phyloP scores from a whole-genome alignment of 2,329 filamentous ascomycete species.

The Purpureocillium lavendulum region DNA sequence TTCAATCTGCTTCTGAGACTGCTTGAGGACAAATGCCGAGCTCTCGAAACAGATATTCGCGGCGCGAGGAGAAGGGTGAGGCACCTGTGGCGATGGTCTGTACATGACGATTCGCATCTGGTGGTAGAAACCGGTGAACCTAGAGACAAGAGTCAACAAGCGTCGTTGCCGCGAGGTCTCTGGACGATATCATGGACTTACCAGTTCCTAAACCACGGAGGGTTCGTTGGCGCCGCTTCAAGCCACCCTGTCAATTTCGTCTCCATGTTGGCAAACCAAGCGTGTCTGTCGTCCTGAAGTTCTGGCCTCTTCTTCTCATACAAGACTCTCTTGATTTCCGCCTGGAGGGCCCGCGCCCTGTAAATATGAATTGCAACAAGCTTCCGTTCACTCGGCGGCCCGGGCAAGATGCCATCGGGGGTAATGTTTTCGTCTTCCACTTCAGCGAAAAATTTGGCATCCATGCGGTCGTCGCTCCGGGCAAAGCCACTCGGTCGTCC shows the following conservation, averaged over 20 bases:
- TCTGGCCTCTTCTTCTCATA: conserved; percentile 77
- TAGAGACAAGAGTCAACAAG: conserved; percentile 17
- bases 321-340: conserved; percentile 76
- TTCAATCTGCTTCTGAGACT: conserved; percentile 73
- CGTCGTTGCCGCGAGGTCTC: too few relatives aligned
- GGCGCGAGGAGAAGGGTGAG: conserved; percentile 71
- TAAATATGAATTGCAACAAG: conserved; percentile 87
- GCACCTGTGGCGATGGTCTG: conserved; percentile 85
- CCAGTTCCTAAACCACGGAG: conserved; percentile 70
- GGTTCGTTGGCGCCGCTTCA: conserved; percentile 63
- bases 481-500: conserved; percentile 82
- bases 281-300: conserved; percentile 71
- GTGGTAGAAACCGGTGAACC: conserved; percentile 65
- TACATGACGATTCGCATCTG: conserved; percentile 85
- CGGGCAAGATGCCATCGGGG: conserved; percentile 62
- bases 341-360: conserved; percentile 80
- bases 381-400: conserved; percentile 72
- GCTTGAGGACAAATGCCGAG: conserved; percentile 70
- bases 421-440: conserved; percentile 81
- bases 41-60: conserved; percentile 79
- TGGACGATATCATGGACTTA: too few relatives aligned
- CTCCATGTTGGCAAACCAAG: conserved; percentile 80
- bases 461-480: conserved; percentile 70
- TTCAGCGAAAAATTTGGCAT: conserved; percentile 77
- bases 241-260: conserved; percentile 73